phyloP scores from a whole-genome alignment of 2,329 filamentous ascomycete genomes.

The Catunica adiposa region DNA sequence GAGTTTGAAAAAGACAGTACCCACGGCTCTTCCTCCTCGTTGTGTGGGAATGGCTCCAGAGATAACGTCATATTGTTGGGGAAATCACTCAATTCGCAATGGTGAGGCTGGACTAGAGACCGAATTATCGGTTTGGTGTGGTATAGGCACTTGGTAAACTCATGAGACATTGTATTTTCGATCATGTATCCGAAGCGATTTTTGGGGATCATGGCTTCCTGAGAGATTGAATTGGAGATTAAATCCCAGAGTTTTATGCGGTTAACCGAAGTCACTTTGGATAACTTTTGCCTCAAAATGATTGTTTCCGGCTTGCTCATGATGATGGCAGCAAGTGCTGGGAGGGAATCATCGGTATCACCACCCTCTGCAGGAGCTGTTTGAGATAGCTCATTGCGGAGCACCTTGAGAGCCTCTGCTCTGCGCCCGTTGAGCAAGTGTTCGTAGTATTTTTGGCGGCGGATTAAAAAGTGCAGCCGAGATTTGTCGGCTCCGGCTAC shows the following conservation, averaged over 20 bases:
- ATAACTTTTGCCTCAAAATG: conserved; percentile 45
- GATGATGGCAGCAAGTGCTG: conserved; percentile 68
- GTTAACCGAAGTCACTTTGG: conserved; percentile 65
- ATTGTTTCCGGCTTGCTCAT: conserved; percentile 55
- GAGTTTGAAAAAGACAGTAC: conserved; percentile 80
- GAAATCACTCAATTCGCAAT: conserved; percentile 64
- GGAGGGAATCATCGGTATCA: conserved; percentile 43
- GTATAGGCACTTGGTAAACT: conserved; percentile 71
- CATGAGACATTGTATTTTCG: conserved; percentile 65
- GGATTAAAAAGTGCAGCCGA: no score
- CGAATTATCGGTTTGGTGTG: conserved; percentile 68
- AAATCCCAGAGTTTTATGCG: conserved; percentile 44
- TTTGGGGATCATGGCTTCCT: conserved; percentile 91
- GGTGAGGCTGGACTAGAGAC: conserved; percentile 78
- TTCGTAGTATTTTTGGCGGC: conserved; percentile 48
- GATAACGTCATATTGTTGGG: conserved; percentile 49
- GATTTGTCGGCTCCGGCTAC: neutral
- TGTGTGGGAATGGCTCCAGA: conserved; percentile 18
- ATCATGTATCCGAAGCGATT: conserved; percentile 70
- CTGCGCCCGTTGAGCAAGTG: conserved; percentile 64
- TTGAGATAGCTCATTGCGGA: conserved; percentile 75
- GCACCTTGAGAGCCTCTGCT: conserved; percentile 57
- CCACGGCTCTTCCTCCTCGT: conserved; percentile 77
- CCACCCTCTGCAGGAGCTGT: conserved; percentile 38
- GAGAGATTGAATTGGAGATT: conserved; percentile 64